Conservation (phyloP, 805 yeast species). For the Lipomyces chichibuensis region DNA sequence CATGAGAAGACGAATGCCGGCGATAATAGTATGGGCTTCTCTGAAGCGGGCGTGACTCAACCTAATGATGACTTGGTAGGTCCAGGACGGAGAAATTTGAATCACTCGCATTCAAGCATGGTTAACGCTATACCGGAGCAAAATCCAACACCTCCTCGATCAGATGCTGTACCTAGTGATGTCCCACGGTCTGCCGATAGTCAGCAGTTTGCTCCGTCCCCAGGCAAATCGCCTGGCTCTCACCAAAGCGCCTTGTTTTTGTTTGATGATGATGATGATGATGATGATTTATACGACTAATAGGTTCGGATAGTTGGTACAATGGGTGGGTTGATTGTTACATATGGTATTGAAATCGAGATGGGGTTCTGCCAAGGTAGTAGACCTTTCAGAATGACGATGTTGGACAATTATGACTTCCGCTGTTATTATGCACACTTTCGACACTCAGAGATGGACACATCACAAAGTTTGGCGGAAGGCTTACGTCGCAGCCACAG, state of each 20-base stretch:
- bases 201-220: not conserved
- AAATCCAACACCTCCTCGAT: not conserved
- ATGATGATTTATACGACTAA: conserved; percentile 21
- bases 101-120: not conserved
- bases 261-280: conserved; percentile 4
- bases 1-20: not conserved
- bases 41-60: not conserved
- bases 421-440: not conserved
- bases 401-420: no score
- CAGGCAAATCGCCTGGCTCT: not conserved
- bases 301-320: not conserved
- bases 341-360: not conserved
- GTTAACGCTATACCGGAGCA: not conserved
- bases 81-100: not conserved
- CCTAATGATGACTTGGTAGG: not conserved
- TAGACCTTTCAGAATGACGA: not conserved
- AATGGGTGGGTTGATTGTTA: not conserved
- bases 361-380: not conserved
- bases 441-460: no score
- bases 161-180: not conserved
- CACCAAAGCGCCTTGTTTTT: not conserved
- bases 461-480: no score
- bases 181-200: not conserved
- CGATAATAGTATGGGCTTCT: not conserved
- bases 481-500: no score